Evolutionary conservation across 192 early-diverging fungal genomes (phyloP), one percentile per base, ranked within the genome.

Genomic region (Lunasporangiospora selenospora): DNA sequence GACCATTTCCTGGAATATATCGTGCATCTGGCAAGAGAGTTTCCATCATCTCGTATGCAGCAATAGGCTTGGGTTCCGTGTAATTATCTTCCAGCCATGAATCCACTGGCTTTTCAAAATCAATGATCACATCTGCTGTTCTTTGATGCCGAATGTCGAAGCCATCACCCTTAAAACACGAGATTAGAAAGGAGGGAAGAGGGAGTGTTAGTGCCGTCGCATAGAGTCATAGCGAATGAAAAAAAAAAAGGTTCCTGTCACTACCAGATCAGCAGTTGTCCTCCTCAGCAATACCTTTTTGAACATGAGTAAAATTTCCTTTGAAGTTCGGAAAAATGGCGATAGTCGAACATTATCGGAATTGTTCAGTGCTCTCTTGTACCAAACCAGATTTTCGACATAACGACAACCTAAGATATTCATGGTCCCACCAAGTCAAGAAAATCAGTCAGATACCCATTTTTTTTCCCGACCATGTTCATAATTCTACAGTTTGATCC

Each of bases 301-400:
- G 52, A 86, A 86, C 53, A 86, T 76, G 6, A 86, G 60, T 1
- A 86, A 56, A 48, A 83, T 86, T 19, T 86, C 84, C 47, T 86
- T 86, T 26, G 82, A 62, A 6, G 78, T 64, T 8, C 80, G 60
- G 30, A 86, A 77, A 51, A 80, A 83, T 2, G 84, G 84, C 3
- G 66, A 79, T 0, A 82, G 76, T 16, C 70, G 76, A 39, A 78
- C 67, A 23, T 81, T 34, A 9, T 52, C 58, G 3, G 65, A 34
- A 36, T 86, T 83, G 56, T 80, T 80, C 34, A 82, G 24, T 0
- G 78, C 67, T 31, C 79, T 80, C 47, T 83, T 83, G 67, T 81
- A 86, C 84, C 84, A 86, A 11, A 84, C 79, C 38, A 86, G 59
- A 46, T 86, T 86, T 55, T 86, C 84, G 7, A 86, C 82, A 55